phyloP scores from a whole-genome alignment of 768 basidiomycete species.

The Hygrocybe punicea region DNA sequence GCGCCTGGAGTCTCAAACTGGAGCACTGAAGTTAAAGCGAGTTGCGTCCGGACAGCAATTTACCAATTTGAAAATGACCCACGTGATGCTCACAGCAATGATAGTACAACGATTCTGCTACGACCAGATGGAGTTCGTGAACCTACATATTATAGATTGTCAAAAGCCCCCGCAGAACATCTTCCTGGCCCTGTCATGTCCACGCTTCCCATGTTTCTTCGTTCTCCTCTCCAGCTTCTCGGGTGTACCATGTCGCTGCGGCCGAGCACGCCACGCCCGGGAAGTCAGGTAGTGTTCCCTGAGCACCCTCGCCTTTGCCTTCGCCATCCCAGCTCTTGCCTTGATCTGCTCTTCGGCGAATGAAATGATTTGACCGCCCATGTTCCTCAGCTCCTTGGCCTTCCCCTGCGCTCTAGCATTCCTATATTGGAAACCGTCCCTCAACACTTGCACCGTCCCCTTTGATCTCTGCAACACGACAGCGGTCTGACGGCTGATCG shows the following conservation, averaged over 20 bases:
- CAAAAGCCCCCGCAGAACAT: neutral
- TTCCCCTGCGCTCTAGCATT: conserved; percentile 52
- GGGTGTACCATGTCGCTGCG: neutral
- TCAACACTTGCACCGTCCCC: conserved; percentile 44
- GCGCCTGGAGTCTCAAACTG: too few species aligned
- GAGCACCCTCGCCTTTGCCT: conserved; percentile 41
- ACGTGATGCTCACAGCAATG: too few species aligned
- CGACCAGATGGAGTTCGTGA: neutral
- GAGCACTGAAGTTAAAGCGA: too few species aligned
- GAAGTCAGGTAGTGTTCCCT: conserved; percentile 22
- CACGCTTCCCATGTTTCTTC: neutral
- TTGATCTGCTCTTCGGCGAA: conserved; percentile 42
- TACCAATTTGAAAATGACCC: too few species aligned
- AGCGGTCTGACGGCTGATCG: conserved; percentile 50
- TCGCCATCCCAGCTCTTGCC: conserved; percentile 42
- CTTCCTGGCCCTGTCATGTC: neutral
- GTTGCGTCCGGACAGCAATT: too few species aligned
- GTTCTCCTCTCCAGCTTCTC: neutral
- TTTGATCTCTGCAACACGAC: conserved; percentile 46
- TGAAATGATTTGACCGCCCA: conserved; percentile 45
- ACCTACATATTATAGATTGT: neutral
- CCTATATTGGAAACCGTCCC: conserved; percentile 45
- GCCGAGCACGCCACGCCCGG: neutral
- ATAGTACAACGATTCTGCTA: neutral
- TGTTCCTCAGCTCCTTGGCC: conserved; percentile 52